phyloP scores from a whole-genome alignment of 1,284 basidiomycete genomes.

The Microbotryum violaceum region DNA sequence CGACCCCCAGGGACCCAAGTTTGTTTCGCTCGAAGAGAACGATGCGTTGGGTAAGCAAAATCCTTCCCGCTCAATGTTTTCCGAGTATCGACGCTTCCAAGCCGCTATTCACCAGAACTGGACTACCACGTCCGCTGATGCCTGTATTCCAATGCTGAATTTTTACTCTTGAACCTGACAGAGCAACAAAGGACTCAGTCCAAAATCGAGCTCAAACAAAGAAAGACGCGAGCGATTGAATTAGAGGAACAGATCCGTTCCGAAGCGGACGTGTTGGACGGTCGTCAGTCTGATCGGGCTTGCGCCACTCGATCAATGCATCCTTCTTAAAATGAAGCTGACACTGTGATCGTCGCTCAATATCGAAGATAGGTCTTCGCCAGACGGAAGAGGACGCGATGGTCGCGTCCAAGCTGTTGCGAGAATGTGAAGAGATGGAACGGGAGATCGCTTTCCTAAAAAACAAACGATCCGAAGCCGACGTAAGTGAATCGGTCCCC shows the following conservation, averaged over 20 bases:
- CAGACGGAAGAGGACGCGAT: conserved; percentile 7
- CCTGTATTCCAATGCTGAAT: too few species aligned
- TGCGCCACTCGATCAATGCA: background rate
- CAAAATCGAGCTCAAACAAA: conserved; percentile 15
- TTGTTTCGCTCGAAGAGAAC: conserved; percentile 18
- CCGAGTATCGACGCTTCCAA: too few species aligned
- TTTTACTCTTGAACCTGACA: background rate
- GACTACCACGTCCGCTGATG: too few species aligned
- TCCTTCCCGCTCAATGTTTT: too few species aligned
- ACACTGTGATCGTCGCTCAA: background rate
- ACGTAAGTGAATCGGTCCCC: conserved; percentile 5
- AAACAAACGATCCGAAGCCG: conserved; percentile 26
- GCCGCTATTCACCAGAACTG: too few species aligned
- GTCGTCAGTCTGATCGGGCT: conserved; percentile 4
- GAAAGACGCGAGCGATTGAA: conserved; percentile 15
- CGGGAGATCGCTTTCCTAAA: conserved; percentile 31
- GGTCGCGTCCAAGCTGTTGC: conserved; percentile 8
- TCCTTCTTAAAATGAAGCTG: background rate
- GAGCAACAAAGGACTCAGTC: conserved; percentile 1
- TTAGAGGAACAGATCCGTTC: conserved; percentile 18
- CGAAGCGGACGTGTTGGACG: conserved; percentile 21
- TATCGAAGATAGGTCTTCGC: background rate
- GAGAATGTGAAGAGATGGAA: conserved; percentile 30
- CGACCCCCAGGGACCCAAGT: conserved; percentile 3
- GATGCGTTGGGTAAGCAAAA: conserved; percentile 10